Evolutionary conservation across 179 eudicot genomes (phyloP).

Genomic region (Dionaea muscipula): DNA sequence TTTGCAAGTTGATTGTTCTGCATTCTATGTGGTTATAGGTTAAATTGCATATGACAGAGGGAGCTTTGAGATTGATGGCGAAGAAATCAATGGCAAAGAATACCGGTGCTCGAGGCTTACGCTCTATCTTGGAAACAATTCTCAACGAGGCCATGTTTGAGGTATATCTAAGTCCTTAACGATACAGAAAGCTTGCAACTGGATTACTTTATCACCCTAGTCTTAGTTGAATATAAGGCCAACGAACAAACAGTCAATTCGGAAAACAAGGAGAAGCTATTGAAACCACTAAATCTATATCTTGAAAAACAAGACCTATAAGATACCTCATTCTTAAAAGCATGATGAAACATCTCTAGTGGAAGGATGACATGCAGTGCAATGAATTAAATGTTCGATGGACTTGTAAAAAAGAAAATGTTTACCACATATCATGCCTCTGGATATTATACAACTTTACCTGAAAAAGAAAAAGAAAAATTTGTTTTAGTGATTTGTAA

Average conservation of each 20-base stretch:
- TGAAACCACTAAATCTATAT: no score
- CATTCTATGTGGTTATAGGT: slow-evolving; percentile 28
- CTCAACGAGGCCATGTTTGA: slow-evolving; percentile 87
- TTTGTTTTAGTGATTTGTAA: no score
- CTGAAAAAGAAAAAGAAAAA: no score
- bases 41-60: slow-evolving; percentile 62
- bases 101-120: slow-evolving; percentile 80
- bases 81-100: slow-evolving; percentile 62
- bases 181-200: not conserved
- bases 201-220: not conserved
- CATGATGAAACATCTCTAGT: no score
- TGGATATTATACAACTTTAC: no score
- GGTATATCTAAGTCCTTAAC: slow-evolving; percentile 22
- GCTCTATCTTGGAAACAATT: slow-evolving; percentile 62
- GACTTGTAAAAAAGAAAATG: not conserved
- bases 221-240: not conserved
- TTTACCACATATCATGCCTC: no score
- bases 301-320: no score
- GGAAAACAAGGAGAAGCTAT: no score
- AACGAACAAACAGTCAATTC: no score
- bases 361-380: no score
- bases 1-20: slow-evolving; percentile 1
- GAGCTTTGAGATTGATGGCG: slow-evolving; percentile 57
- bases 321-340: no score
- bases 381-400: not conserved